Evolutionary conservation across 2,329 filamentous ascomycete genomes (phyloP).

Genomic region (Cryphonectria radicalis): DNA sequence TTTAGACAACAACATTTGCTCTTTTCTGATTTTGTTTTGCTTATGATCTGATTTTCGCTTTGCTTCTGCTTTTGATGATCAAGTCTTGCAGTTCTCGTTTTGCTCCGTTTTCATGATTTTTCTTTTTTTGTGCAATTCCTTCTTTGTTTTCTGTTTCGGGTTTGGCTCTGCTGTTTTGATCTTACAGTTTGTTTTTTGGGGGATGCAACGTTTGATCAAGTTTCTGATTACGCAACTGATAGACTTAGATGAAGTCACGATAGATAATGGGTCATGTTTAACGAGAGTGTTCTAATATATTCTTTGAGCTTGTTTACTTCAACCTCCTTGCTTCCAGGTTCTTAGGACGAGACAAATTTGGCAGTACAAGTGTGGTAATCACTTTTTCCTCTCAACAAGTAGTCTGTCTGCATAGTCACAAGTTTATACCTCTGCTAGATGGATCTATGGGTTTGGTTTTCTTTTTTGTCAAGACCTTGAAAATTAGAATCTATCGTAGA

Average conservation of each 20-base stretch:
- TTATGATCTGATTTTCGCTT: background rate
- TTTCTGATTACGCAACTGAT: background rate
- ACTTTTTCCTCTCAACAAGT: background rate
- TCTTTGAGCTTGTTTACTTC: background rate
- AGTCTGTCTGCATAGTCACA: background rate
- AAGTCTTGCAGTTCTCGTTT: background rate
- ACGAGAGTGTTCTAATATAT: background rate
- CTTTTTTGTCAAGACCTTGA: background rate
- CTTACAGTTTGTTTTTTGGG: background rate
- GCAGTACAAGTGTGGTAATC: no score
- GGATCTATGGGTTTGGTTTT: background rate
- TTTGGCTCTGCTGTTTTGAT: background rate
- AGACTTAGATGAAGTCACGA: background rate
- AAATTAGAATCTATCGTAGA: no score
- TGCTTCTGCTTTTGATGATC: background rate
- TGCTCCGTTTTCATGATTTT: background rate
- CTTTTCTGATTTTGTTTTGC: background rate
- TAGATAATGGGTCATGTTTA: background rate
- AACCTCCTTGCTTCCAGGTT: background rate
- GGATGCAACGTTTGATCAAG: background rate
- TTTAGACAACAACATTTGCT: background rate
- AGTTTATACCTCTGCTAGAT: no score
- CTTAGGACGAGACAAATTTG: no score
- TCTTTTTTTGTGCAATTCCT: background rate
- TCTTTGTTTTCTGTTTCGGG: background rate